Percentiles rank a stretch among this genome's conserved stretches.
These are phyloP conservation scores for Euphrasia arctica DNA, from an alignment of 305 asterid species.

Conservation along the genomic window DNA sequence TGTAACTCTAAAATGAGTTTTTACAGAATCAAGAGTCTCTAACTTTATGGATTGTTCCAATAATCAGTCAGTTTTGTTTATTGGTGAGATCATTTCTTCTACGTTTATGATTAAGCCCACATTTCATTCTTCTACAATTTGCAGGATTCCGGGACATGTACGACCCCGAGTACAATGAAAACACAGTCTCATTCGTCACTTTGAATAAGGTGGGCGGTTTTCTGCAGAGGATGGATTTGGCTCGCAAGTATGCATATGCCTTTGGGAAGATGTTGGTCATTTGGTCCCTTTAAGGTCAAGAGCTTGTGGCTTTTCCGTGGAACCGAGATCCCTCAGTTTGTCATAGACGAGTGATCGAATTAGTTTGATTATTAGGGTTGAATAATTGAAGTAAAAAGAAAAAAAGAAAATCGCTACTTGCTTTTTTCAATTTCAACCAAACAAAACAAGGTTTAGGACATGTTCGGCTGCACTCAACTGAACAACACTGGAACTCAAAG, in stretches of 20 bases:
- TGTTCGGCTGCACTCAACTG: too few species aligned
- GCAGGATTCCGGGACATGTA: constrained; percentile 96
- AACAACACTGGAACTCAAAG: too few species aligned
- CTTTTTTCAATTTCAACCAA: too few species aligned
- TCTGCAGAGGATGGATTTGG: constrained; percentile 89
- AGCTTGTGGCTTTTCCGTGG: constrained; percentile 99
- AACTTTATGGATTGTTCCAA: too few species aligned
- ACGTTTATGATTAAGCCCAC: background rate
- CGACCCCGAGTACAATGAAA: constrained; percentile 88
- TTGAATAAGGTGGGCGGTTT: constrained; percentile 89
- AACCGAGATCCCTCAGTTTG: constrained; percentile 73
- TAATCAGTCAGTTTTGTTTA: too few species aligned
- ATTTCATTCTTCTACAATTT: background rate
- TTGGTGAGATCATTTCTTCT: background rate
- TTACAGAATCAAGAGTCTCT: too few species aligned
- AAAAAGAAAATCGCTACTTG: too few species aligned
- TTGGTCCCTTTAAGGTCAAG: constrained; percentile 80
- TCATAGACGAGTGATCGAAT: constrained; percentile 45
- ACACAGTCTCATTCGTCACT: constrained; percentile 75
- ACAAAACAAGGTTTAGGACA: too few species aligned
- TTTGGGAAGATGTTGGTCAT: constrained; percentile 89
- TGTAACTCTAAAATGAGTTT: too few species aligned
- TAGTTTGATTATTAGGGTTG: too few species aligned
- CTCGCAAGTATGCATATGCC: constrained; percentile 64
- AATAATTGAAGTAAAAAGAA: too few species aligned